Evolutionary conservation across 371 early-diverging fungal genomes (phyloP).

Genomic region (Mucor saturninus): DNA sequence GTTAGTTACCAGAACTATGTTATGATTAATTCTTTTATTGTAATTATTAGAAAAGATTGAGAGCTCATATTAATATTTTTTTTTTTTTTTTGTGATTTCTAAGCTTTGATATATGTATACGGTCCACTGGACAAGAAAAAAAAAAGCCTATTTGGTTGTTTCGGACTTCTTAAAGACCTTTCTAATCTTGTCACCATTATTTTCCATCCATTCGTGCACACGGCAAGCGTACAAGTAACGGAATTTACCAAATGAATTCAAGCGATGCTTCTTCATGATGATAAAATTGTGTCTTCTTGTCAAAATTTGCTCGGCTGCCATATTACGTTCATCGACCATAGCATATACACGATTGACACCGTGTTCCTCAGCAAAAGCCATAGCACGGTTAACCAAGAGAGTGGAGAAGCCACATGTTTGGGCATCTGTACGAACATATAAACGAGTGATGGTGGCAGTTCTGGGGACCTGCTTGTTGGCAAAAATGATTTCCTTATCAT

Average conservation of each 20-base stretch:
- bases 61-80: too few relatives aligned
- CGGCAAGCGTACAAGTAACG: slow-evolving; percentile 23
- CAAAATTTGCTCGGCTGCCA: slow-evolving; percentile 46
- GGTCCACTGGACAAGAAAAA: too few relatives aligned
- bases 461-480: slow-evolving; percentile 34
- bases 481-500: slow-evolving; percentile 11
- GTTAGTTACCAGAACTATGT: too few relatives aligned
- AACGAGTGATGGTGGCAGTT: slow-evolving; percentile 45
- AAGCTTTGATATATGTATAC: too few relatives aligned
- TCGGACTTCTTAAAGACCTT: slow-evolving; percentile 16
- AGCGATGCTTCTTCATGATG: slow-evolving; percentile 26
- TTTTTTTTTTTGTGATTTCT: too few relatives aligned
- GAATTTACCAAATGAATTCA: slow-evolving; percentile 41
- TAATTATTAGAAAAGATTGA: too few relatives aligned
- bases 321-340: slow-evolving; percentile 35
- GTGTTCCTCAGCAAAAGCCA: slow-evolving; percentile 43
- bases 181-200: slow-evolving; percentile 27
- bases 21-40: too few relatives aligned
- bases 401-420: slow-evolving; percentile 51
- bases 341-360: slow-evolving; percentile 46
- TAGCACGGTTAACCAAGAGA: slow-evolving; percentile 42
- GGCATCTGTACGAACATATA: slow-evolving; percentile 36
- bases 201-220: slow-evolving; percentile 29
- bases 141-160: background rate
- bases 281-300: slow-evolving; percentile 46